Evolutionary conservation across 495 filamentous ascomycete genomes (phyloP), one percentile per base, ranked within the genome.

Genomic region (Aspergillus olivimuriae): DNA sequence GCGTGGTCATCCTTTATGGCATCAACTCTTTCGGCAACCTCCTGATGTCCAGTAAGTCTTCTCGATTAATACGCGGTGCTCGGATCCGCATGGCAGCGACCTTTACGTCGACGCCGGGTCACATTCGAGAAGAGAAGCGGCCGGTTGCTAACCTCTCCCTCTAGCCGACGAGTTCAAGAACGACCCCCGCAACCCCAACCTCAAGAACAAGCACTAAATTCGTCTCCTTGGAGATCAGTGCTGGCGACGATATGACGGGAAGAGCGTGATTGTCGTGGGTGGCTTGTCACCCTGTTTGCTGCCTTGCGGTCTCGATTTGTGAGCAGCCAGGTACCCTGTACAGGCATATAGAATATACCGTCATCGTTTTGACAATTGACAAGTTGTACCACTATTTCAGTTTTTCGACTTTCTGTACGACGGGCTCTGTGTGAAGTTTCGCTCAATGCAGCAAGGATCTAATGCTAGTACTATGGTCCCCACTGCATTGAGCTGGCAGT

Each of bases 131-230:
- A 38, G 3, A 12, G 10, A 16, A 11, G 4, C 20, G 4, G 7
- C 40, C 8, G 11, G 38, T 26, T 9, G 17, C 59, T 66, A 53
- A 68, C 56, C 34, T 22, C 39, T 44, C 33, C 39, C 39, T 41
- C 39, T 58, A 97, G 91, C 79, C 71, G 86, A 83, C 46, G 86
- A 97, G 65, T 95, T 76, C 81, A 90, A 86, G 81, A 91, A 92
- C 75, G 91, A 97, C 73, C 90, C 91, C 50, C 79, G 91, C 62
- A 95, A 95, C 78, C 86, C 83, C 55, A 73, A 78, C 60, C 66
- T 70, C 30, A 84, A 83, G 76, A 73, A 76, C 57, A 60, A 58
- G 51, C 65, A 68, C 60, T 72, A 70, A 64, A 59, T 55, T 50
- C 28, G 21, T 38, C 18, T 34, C 17, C 11, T 28, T 6, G 11